Base-by-base conservation (phyloP, 2,329 filamentous ascomycete species). In the Botryosphaeria agaves region DNA sequence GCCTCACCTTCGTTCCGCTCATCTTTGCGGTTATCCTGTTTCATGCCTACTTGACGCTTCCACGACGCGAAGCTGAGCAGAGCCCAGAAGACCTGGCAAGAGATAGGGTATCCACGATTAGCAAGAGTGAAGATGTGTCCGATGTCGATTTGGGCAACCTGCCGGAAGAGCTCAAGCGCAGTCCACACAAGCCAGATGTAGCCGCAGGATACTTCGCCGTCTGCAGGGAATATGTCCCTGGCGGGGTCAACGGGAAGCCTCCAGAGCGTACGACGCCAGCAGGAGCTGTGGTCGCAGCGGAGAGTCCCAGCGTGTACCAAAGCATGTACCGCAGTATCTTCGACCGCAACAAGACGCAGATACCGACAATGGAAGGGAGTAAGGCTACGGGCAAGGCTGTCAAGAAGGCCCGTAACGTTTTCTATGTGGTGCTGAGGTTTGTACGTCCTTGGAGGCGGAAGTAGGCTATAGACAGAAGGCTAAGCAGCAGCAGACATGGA, bases 311-410 rank as follows among this genome's bases (percentile, higher is more conserved):
- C 51, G 87, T 98, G 21, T 95, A 95, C 54, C 89, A 95, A 65
- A 79, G 79, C 51, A 94, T 98, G 83, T 98, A 98, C 56, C 67
- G 84, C 49, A 93, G 80, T 51, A 77, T 98, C 37, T 95, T 98
- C 49, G 84, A 93, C 43, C 71, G 87, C 19, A 53, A 49, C 38
- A 59, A 53, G 45, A 85, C 77, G 45, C 63, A 62, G 38, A 54
- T 55, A 12, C 64, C 67, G 3, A 64, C 59, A 3, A 56, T 72
- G 21, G 67, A 72, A 28, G 57, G 57, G 5, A 51, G 55, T 9
- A 70, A 64, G 39, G 53, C 51, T 20, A 58, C 55, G 38, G 49
- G 47, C n/a, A 66, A 62, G 43, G 55, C 52, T 26, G 36, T 41
- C 32, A 72, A 64, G 48, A 68, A 62, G 41, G 78, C 79, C 3